Evolutionary conservation across 176 grass and related monocot species (phyloP), one percentile per base, ranked within the genome.

Genomic region (Pharus latifolius): DNA sequence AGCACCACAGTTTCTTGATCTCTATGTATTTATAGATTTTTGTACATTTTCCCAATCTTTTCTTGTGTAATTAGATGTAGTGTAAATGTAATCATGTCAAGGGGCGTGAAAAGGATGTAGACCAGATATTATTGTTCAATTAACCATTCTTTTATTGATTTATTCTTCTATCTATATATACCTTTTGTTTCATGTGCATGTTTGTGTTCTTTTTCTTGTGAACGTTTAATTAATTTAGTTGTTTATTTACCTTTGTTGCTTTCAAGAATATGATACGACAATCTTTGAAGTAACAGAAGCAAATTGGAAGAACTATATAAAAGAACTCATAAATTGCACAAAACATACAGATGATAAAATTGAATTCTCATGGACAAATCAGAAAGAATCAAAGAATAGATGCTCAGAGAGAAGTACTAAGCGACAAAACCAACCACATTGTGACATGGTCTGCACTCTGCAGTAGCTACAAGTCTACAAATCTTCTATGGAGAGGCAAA

Each of bases 11-110:
- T 45, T 46, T 53, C 15, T 54, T 31, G 34, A 43, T 11, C 13
- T 28, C 24, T 76, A 28, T 40, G 47, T 42, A 16, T 46, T 33
- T 53, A 63, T 65, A 83, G 80, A 63, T 54, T 63, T n/a, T 20
- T 83, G 73, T 77, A 77, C 48, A 63, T 77, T 63, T 60, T 13
- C 28, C 12, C 16, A 55, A 63, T 46, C 28, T 83, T 63, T 31
- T 33, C 14, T 30, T 63, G 2, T 60, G 43, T 67, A 60, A 47
- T 27, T 76, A 62, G 65, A 70, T 17, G 56, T 70, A 77, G 65
- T 7, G 38, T 69, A 62, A 46, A 18, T 34, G 46, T 27, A 62
- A 25, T 54, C 34, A 49, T 54, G 45, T 24, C 65, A 33, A 46
- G 44, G 32, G 62, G 8, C 29, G 30, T 63, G 72, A 55, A 48